Percentiles rank a stretch among this genome's conserved stretches.
phyloP scores from a whole-genome alignment of 805 yeast genomes.

The Kodamaea kakaduensis region DNA sequence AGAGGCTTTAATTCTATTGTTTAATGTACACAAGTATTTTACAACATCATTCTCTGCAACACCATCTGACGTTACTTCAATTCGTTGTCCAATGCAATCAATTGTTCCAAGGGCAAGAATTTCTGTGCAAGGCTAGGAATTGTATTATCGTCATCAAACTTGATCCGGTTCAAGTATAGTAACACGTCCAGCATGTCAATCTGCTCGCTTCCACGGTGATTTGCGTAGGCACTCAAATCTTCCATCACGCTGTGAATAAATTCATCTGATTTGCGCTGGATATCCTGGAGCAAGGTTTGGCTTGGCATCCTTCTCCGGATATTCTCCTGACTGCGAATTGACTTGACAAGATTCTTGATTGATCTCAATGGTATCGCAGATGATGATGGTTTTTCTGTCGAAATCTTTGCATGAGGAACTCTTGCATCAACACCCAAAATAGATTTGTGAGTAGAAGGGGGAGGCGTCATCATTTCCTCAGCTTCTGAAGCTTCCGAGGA shows the following conservation, averaged over 20 bases:
- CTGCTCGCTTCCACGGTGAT: constrained; percentile 24
- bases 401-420: constrained; percentile 1
- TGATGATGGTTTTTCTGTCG: neutral
- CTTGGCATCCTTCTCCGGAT: constrained; percentile 5
- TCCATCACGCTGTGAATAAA: constrained; percentile 28
- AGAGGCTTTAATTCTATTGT: too few species aligned
- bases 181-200: constrained; percentile 34
- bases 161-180: constrained; percentile 30
- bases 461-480: constrained; percentile 1
- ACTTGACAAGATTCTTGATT: constrained; percentile 17
- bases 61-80: too few species aligned
- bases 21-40: too few species aligned
- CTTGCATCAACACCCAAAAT: neutral
- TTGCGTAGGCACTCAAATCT: constrained; percentile 35
- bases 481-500: constrained; percentile 2
- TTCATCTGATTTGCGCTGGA: constrained; percentile 28
- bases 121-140: constrained; percentile 31
- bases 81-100: constrained; percentile 30
- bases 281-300: constrained; percentile 12
- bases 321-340: constrained; percentile 6
- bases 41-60: too few species aligned
- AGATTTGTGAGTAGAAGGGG: neutral
- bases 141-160: constrained; percentile 20
- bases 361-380: constrained; percentile 11
- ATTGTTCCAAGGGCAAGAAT: constrained; percentile 33